Evolutionary conservation across 2,329 filamentous ascomycete genomes (phyloP), one percentile per base, ranked within the genome.

Genomic region (Hymenoscyphus occultus): DNA sequence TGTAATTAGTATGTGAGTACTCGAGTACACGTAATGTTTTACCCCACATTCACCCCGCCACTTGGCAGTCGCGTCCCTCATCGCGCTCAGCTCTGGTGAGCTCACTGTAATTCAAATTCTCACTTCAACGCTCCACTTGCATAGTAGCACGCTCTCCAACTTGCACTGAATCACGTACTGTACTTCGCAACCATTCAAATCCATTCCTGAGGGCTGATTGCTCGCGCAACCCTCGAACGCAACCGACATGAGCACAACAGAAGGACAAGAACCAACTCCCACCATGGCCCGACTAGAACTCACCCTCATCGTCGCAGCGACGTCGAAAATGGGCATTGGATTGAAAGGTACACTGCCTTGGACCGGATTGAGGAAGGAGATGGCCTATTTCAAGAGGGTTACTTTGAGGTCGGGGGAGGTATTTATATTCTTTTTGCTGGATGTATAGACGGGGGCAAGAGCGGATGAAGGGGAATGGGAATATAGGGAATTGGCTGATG

Each of bases 291-390:
- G 64, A 48, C 61, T 13, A 58, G 88, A 92, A 70, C 81, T 97
- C 62, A 97, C 92, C n/a, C 85, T 97, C 72, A 90, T 98, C 77
- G 92, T 97, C 72, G 94, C 92, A n/a, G 90, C 93, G 19, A 96
- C 93, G n/a, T 88, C 89, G 61, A 82, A 81, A 48, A 91, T 97
- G 82, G 95, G 95, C 76, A 98, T 99, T 73, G 95, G 95, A 65
- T 83, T 86, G 58, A 82, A 84, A 66, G 92, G 92, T 66, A 84
- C 82, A 3, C 86, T 99, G 63, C 95, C 95, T 3, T 99, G 95
- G 95, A 91, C 90, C 0, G 90, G 90, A 56, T 84, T 98, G 40
- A 91, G 88, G 77, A 88, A 90, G 68, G 95, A 99, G 79, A 97
- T 99, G 92, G 87, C 88, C 48, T 98, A 97, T 77, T 99, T 99